Evolutionary conservation across 371 early-diverging fungal species (phyloP), one percentile per base, ranked within the genome.

Genomic region (Phascolomyces articulosus): DNA sequence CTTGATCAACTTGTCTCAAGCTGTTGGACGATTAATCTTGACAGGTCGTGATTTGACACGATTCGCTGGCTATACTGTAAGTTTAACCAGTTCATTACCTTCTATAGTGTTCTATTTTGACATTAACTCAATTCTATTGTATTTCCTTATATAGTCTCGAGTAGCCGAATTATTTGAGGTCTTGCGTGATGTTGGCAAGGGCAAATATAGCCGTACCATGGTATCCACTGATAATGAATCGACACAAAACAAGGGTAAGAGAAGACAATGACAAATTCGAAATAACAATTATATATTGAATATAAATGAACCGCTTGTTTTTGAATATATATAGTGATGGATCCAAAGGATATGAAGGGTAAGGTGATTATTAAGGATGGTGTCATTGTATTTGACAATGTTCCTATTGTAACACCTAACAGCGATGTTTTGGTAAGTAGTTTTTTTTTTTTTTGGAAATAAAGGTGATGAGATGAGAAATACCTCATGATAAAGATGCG

Each of bases 321-420:
- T 34, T 10, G 29, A 20, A 9, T 8, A 34, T 29, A 13, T 11
- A 40, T 59, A 80, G 73, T 73, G 20, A 78, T 88, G 23, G 74
- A 82, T 55, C 70, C 84, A 11, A 82, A 68, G 16, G 78, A 76
- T 28, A 72, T 86, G 62, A 84, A 85, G 62, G 93, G 93, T 53
- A 78, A 82, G 31, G 72, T 90, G 21, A 77, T 89, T 31, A 83
- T 86, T 28, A 80, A 83, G 57, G 83, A 87, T 53, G 87, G 87
- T 16, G 88, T 89, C 27, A 94, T 96, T 65, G 85, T 92, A 64
- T 96, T 96, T 75, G 86, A 89, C 31, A 85, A 91, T 58, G 95
- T 96, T 3, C 96, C 97, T 8, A 91, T 96, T 61, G 88, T 95
- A 8, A 94, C 96, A 10, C 98, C 98, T 54, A 95, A 93, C 73